Evolutionary conservation across 1,139 yeast species (phyloP).

Genomic region (Yamadazyma friedrichii): DNA sequence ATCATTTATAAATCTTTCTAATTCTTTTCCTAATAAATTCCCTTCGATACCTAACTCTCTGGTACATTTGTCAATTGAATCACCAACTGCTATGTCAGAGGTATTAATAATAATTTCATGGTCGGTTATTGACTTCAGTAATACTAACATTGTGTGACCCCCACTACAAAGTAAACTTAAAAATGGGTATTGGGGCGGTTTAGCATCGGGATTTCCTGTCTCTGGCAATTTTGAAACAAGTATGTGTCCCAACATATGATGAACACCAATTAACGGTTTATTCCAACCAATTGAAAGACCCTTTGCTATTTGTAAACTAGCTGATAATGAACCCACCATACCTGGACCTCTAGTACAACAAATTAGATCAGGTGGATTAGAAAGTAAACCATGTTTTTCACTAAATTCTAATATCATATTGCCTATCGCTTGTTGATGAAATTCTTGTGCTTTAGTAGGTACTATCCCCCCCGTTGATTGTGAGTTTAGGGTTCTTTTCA

Average conservation of each 20-base stretch:
- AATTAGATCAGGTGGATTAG: conserved; percentile 63
- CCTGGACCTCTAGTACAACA: conserved; percentile 98
- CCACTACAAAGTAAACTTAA: conserved; percentile 83
- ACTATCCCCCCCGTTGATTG: conserved; percentile 75
- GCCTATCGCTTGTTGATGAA: conserved; percentile 61
- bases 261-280: conserved; percentile 82
- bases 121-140: conserved; percentile 54
- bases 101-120: conserved; percentile 79
- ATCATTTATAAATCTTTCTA: conserved; percentile 56
- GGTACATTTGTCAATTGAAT: conserved; percentile 90
- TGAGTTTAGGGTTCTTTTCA: conserved; percentile 67
- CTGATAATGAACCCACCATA: conserved; percentile 84
- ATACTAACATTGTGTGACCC: conserved; percentile 90
- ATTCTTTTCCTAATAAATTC: conserved; percentile 79
- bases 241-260: conserved; percentile 94
- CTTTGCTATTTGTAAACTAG: conserved; percentile 81
- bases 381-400: conserved; percentile 21
- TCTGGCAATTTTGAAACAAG: conserved; percentile 61
- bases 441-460: conserved; percentile 81
- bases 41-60: conserved; percentile 79
- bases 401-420: conserved; percentile 27
- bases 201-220: conserved; percentile 23
- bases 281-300: conserved; percentile 80
- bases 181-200: conserved; percentile 68
- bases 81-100: conserved; percentile 89